phyloP scores from a whole-genome alignment of 495 filamentous ascomycete species.

The Xylaria grammica region DNA sequence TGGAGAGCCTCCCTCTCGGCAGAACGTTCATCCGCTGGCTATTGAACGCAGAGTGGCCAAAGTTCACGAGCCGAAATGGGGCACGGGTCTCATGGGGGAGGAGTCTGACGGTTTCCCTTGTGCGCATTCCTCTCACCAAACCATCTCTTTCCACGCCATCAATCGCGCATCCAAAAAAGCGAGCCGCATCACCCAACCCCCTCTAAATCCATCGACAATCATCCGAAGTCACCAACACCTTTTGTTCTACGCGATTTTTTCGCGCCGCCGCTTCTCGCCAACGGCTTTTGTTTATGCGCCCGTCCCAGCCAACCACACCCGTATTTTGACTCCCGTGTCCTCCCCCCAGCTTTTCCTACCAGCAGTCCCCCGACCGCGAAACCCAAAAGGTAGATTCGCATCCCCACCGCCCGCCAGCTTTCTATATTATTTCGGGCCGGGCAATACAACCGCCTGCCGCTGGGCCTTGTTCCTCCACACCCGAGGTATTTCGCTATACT shows the following conservation, averaged over 20 bases:
- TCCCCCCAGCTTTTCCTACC: constrained; percentile 13
- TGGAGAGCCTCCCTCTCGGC: constrained; percentile 7
- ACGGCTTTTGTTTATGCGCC: constrained; percentile 29
- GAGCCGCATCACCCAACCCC: constrained; percentile 54
- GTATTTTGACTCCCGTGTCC: constrained; percentile 24
- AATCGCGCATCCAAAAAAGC: constrained; percentile 60
- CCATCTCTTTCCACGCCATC: constrained; percentile 49
- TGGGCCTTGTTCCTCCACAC: constrained; percentile 33
- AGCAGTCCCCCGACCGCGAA: constrained; percentile 35
- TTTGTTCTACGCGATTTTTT: constrained; percentile 49
- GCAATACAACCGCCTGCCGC: constrained; percentile 30
- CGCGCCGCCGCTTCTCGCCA: constrained; percentile 32
- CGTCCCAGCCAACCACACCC: constrained; percentile 12
- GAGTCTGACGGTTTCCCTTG: constrained; percentile 36
- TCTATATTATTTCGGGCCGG: constrained; percentile 33
- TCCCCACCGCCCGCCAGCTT: constrained; percentile 31
- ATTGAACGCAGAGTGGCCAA: constrained; percentile 19
- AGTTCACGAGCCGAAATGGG: constrained; percentile 24
- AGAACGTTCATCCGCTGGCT: constrained; percentile 21
- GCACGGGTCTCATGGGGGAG: constrained; percentile 24
- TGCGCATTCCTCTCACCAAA: constrained; percentile 60
- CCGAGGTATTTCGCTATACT: neutral
- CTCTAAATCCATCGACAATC: constrained; percentile 56
- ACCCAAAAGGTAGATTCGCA: constrained; percentile 27
- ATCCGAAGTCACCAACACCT: constrained; percentile 52